Evolutionary conservation across 2,329 filamentous ascomycete genomes (phyloP), one percentile per base, ranked within the genome.

Genomic region (Stachybotrys echinatus): DNA sequence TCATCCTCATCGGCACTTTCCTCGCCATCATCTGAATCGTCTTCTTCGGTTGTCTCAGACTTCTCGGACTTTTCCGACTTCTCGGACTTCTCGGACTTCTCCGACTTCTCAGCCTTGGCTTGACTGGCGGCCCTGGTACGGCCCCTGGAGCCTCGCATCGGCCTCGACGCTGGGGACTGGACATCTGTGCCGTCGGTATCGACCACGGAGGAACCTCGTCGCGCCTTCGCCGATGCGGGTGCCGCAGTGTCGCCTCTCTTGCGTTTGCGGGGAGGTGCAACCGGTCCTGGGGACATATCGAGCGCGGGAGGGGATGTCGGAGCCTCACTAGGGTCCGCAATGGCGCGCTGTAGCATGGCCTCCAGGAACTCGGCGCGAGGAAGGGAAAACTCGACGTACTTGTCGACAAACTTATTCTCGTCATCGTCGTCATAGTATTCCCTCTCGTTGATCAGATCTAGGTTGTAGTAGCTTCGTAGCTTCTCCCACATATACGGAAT

Each of bases 401-500:
- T 75, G 21, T 84, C 78, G 49, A 79, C 74, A 19, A 79, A 75
- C 27, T 34, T 34, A 34, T 34, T 34, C 17, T n/a, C 17, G 27
- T 76, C 74, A 34, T 81, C 75, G 23, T 83, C 81, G 31, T 87
- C 82, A 54, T 75, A 74, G 64, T 85, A 79, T 65, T 89, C 92
- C 60, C 91, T 84, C 64, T 95, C 89, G 68, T 97, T 90, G 51
- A 96, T 85, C 39, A 86, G 80, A 45, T 88, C 82, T 23, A 97
- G 80, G 68, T 96, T 89, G 72, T 96, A 99, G 54, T 94, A 81
- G 31, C 83, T 83, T 27, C 79, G 74, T 12, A 99, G 77, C 69
- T 97, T 97, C 58, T 81, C 78, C 92, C 94, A 97, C 55, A 99
- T 96, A 39, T 88, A 87, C 1, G 89, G 87, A 57, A 96, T 94